Conservation (phyloP, 257 asterid species). For the Knoxia roxburghii region DNA sequence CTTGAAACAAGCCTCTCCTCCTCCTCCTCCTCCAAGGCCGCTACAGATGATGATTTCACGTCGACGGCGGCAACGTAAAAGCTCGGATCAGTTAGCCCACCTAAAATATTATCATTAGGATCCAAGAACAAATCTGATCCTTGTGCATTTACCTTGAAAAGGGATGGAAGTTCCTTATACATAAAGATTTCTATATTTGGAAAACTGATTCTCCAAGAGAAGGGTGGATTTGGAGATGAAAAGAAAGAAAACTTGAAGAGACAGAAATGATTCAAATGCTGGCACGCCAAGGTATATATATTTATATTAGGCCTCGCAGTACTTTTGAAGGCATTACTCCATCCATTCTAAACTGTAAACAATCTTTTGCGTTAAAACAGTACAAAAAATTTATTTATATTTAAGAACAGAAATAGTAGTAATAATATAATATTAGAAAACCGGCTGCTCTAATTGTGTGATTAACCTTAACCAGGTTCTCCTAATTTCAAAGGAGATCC, state of each 20-base stretch:
- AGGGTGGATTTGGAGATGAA: constrained; percentile 8
- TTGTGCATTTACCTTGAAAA: constrained; percentile 18
- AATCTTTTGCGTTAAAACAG: too few species aligned
- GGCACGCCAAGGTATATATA: neutral
- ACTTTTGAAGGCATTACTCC: too few species aligned
- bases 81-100: constrained; percentile 16
- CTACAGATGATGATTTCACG: constrained; percentile 9
- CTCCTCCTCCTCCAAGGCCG: too few species aligned
- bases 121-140: constrained; percentile 27
- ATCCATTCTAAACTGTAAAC: too few species aligned
- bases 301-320: neutral
- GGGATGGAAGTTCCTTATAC: constrained; percentile 36
- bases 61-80: neutral
- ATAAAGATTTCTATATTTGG: constrained; percentile 34
- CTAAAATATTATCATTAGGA: constrained; percentile 21
- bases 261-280: constrained; percentile 23
- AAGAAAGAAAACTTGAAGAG: constrained; percentile 7
- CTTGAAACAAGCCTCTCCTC: constrained; percentile 23
- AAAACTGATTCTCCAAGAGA: constrained; percentile 29
- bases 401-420: too few species aligned
- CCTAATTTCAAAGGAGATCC: too few species aligned
- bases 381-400: too few species aligned
- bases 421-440: constrained; percentile 19
- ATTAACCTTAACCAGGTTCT: neutral
- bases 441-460: neutral